Percentiles rank a stretch among this genome's conserved stretches.
These are phyloP conservation scores for Solanum chmielewskii DNA, from an alignment of 257 asterid genomes.

Conservation along the genomic window DNA sequence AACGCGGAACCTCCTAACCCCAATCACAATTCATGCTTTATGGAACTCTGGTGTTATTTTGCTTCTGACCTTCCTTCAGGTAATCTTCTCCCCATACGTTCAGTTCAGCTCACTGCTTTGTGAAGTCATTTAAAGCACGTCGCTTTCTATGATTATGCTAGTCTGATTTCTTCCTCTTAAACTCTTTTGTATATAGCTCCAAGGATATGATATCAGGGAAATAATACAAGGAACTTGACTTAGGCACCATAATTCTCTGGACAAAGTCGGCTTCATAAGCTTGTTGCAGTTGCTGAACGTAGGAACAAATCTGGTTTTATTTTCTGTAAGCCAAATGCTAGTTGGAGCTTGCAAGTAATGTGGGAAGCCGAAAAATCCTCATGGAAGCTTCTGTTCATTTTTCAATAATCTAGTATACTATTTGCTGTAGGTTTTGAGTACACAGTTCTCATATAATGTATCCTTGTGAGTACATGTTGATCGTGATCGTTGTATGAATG, in stretches of 20 bases:
- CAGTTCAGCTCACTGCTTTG: not conserved
- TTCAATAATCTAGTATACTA: not conserved
- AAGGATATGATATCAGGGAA: constrained; percentile 88
- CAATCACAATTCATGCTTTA: constrained; percentile 72
- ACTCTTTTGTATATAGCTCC: constrained; percentile 37
- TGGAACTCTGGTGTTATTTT: constrained; percentile 95
- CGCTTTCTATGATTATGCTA: not conserved
- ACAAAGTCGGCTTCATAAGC: not conserved
- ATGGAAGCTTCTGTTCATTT: not conserved
- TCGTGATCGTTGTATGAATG: not conserved
- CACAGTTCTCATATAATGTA: not conserved
- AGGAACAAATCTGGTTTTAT: not conserved
- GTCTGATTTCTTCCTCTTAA: not conserved
- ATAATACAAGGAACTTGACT: constrained; percentile 51
- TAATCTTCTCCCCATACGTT: not conserved
- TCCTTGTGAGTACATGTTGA: not conserved
- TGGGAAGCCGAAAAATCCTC: not conserved
- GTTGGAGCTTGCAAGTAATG: not conserved
- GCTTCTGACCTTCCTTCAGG: constrained; percentile 90
- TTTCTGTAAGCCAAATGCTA: not conserved
- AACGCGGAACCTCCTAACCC: constrained; percentile 84
- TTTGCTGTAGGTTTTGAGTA: not conserved
- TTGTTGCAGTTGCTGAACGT: not conserved
- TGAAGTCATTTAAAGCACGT: not conserved
- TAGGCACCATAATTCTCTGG: not conserved